phyloP scores from a whole-genome alignment of 768 basidiomycete species.

The Dentipellis fragilis region DNA sequence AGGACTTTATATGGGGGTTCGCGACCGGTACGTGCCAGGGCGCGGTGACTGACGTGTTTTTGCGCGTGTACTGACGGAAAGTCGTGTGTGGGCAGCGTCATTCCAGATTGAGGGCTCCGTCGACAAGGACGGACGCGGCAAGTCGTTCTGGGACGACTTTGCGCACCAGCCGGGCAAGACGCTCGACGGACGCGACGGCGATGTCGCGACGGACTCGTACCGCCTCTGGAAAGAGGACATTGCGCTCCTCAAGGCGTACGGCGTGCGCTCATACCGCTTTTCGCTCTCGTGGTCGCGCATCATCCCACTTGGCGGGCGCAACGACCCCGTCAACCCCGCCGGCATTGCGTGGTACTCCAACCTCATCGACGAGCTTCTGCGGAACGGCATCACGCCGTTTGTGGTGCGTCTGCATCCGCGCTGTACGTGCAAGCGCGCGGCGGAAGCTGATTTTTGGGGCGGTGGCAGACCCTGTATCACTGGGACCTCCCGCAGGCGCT shows the following conservation, averaged over 20 bases:
- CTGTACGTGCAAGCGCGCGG: too few species aligned
- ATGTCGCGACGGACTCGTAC: constrained; percentile 66
- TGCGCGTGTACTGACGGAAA: neutral
- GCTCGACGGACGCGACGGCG: constrained; percentile 54
- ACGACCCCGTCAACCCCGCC: constrained; percentile 61
- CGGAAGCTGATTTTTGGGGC: neutral
- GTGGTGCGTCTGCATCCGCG: constrained; percentile 33
- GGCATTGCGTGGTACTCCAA: constrained; percentile 65
- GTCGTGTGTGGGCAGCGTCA: constrained; percentile 30
- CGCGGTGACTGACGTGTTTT: neutral
- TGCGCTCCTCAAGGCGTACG: constrained; percentile 49
- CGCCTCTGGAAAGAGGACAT: constrained; percentile 59
- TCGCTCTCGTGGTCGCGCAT: constrained; percentile 70
- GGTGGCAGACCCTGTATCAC: constrained; percentile 52
- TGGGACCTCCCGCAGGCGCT: constrained; percentile 76
- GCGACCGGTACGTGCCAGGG: constrained; percentile 44
- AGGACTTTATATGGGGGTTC: constrained; percentile 62
- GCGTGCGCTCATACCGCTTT: constrained; percentile 67
- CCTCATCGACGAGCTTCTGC: constrained; percentile 58
- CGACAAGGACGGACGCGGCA: constrained; percentile 48
- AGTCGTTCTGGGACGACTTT: constrained; percentile 72
- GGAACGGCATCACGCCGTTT: constrained; percentile 55
- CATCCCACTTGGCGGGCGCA: constrained; percentile 62
- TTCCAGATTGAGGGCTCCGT: constrained; percentile 72
- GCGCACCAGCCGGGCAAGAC: constrained; percentile 58